These are phyloP conservation scores for Dicorynia guianensis DNA, from an alignment of 306 rosid species.

Conservation along the genomic window DNA sequence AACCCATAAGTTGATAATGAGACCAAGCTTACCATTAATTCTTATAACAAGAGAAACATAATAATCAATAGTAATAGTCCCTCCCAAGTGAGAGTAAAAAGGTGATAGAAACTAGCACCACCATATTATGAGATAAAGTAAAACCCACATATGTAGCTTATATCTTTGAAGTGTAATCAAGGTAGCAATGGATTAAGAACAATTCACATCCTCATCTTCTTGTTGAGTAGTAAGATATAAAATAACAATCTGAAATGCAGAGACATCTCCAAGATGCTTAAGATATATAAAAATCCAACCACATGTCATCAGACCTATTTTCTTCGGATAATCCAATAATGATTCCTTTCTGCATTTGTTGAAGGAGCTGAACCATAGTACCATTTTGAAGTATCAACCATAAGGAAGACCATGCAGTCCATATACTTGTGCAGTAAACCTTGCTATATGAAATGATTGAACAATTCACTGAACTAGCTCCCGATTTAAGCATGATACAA, in stretches of 20 bases:
- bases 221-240: constrained; percentile 56
- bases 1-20: constrained; percentile 44
- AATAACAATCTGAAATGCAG: constrained; percentile 52
- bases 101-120: constrained; percentile 56
- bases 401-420: constrained; percentile 54
- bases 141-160: constrained; percentile 65
- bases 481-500: constrained; percentile 37
- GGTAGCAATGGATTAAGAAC: constrained; percentile 57
- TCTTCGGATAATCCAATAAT: constrained; percentile 54
- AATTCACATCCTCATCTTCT: constrained; percentile 57
- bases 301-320: constrained; percentile 47
- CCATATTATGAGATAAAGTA: constrained; percentile 57
- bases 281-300: constrained; percentile 47
- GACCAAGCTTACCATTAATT: constrained; percentile 79
- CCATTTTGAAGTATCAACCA: constrained; percentile 53
- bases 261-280: constrained; percentile 59
- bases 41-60: constrained; percentile 78
- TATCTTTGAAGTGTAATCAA: constrained; percentile 56
- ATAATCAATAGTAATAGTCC: constrained; percentile 69
- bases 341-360: constrained; percentile 46
- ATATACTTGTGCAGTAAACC: constrained; percentile 39
- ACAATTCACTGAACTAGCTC: constrained; percentile 47
- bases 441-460: constrained; percentile 42
- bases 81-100: constrained; percentile 75
- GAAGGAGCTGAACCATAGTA: constrained; percentile 44